Evolutionary conservation across 1,284 basidiomycete species (phyloP).

Genomic region (Trichosporon ovoides): DNA sequence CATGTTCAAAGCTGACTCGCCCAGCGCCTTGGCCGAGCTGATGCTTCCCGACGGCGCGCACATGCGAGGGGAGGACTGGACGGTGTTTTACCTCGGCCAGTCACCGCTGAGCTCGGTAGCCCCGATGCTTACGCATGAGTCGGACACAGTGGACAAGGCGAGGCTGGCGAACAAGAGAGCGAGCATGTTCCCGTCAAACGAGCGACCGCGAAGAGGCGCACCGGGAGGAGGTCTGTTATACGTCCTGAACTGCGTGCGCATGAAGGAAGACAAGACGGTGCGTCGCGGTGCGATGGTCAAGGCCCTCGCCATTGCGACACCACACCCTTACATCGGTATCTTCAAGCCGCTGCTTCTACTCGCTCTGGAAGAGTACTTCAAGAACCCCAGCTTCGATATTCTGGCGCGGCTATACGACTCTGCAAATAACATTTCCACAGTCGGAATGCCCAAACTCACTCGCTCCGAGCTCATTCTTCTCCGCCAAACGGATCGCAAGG

Average conservation of each 20-base stretch:
- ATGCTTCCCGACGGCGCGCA: constrained; percentile 99
- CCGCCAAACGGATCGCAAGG: constrained; percentile 81
- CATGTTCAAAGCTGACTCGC: not conserved
- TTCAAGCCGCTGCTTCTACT: constrained; percentile 96
- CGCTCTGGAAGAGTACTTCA: constrained; percentile 92
- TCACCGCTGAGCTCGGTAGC: constrained; percentile 77
- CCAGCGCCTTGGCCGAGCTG: constrained; percentile 83
- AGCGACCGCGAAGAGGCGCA: constrained; percentile 34
- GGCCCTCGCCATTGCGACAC: constrained; percentile 91
- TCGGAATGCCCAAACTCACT: constrained; percentile 67
- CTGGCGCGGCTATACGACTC: constrained; percentile 84
- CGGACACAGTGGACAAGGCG: constrained; percentile 23
- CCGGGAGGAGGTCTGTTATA: constrained; percentile 64
- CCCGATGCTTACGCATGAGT: constrained; percentile 60
- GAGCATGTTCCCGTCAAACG: constrained; percentile 21
- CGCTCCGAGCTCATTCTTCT: constrained; percentile 82
- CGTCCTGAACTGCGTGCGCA: constrained; percentile 90
- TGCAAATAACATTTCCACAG: constrained; percentile 86
- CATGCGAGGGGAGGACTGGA: constrained; percentile 92
- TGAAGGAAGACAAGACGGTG: constrained; percentile 83
- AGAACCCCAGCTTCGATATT: constrained; percentile 77
- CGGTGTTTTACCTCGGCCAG: constrained; percentile 95
- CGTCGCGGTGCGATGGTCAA: constrained; percentile 92
- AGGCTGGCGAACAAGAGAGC: constrained; percentile 15
- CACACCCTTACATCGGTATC: constrained; percentile 92